Evolutionary conservation across 306 rosid species (phyloP), one percentile per base, ranked within the genome.

Genomic region (Dryas octopetala): DNA sequence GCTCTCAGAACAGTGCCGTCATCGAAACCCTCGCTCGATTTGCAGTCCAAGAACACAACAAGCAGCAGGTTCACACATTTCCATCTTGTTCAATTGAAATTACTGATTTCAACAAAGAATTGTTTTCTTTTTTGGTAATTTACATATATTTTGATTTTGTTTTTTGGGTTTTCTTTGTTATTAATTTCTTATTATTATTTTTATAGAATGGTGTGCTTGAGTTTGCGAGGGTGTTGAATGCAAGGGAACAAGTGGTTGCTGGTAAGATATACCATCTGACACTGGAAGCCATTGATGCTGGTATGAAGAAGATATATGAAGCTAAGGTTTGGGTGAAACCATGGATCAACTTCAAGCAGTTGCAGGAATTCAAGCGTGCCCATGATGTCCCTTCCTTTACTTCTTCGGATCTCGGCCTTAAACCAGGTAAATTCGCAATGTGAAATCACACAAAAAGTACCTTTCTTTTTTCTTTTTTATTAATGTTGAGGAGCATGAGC

Each of bases 311-410:
- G 61, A 54, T 85, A 64, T 89, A 86, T 16, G 85, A 83, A 62
- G 86, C 93, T 62, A 83, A 83, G 71, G 82, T 86, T 32, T 86
- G 91, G 93, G 88, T 85, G 81, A 81, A 81, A 75, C 91, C 89
- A 61, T 89, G 93, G 93, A 77, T 74, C 80, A 83, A 85, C 79
- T 85, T 83, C 77, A 89, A 78, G 84, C 84, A 83, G 73, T 69
- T 89, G 69, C 70, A 68, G 77, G 91, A 89, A 32, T 86, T 89
- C 74, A 83, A 86, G 76, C 38, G 38, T 63, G 14, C 46, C 60
- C 81, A 6, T 67, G 77, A 71, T 15, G 48, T 54, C 74, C 38
- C 38, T 32, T 32, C 38, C 38, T 32, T 32, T 32, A 73, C 73
- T 51, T 66, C 71, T 65, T 74, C 83, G 3, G 76, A 74, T 71